Evolutionary conservation across 495 filamentous ascomycete genomes (phyloP).

Genomic region (Hypoxylon lienhwacheense): DNA sequence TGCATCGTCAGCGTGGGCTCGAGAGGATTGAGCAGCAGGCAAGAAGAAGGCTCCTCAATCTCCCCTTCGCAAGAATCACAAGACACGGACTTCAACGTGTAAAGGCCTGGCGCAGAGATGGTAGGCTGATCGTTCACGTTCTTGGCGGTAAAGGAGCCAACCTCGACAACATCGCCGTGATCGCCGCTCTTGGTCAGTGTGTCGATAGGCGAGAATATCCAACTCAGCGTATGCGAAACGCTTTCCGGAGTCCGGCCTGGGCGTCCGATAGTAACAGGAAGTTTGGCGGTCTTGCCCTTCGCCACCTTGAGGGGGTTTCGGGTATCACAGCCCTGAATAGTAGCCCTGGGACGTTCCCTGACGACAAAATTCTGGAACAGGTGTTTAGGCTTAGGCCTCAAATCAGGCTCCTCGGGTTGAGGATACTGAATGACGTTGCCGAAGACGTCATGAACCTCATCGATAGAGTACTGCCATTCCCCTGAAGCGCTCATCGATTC

Average conservation of each 20-base stretch:
- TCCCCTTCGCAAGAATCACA: slow-evolving; percentile 84
- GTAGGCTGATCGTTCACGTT: slow-evolving; percentile 50
- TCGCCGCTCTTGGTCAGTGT: slow-evolving; percentile 65
- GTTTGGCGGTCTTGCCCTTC: slow-evolving; percentile 64
- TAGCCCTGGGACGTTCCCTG: slow-evolving; percentile 77
- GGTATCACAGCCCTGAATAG: slow-evolving; percentile 72
- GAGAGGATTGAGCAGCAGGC: slow-evolving; percentile 84
- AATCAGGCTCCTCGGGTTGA: slow-evolving; percentile 64
- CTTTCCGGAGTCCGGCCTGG: slow-evolving; percentile 58
- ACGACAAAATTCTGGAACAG: slow-evolving; percentile 79
- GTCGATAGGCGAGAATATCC: slow-evolving; percentile 69
- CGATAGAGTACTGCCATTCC: slow-evolving; percentile 84
- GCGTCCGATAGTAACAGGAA: slow-evolving; percentile 73
- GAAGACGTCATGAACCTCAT: slow-evolving; percentile 86
- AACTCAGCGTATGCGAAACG: slow-evolving; percentile 61
- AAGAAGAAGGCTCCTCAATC: slow-evolving; percentile 87
- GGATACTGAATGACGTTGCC: slow-evolving; percentile 86
- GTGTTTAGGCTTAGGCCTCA: slow-evolving; percentile 57
- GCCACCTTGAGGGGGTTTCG: slow-evolving; percentile 79
- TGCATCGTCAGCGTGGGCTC: slow-evolving; percentile 75
- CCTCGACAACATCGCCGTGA: slow-evolving; percentile 56
- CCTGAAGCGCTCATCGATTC: slow-evolving; percentile 79
- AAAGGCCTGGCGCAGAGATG: slow-evolving; percentile 80
- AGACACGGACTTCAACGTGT: slow-evolving; percentile 74
- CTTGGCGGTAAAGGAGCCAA: slow-evolving; percentile 56